Evolutionary conservation across 257 asterid genomes (phyloP).

Genomic region (Ajuga chamaepitys): DNA sequence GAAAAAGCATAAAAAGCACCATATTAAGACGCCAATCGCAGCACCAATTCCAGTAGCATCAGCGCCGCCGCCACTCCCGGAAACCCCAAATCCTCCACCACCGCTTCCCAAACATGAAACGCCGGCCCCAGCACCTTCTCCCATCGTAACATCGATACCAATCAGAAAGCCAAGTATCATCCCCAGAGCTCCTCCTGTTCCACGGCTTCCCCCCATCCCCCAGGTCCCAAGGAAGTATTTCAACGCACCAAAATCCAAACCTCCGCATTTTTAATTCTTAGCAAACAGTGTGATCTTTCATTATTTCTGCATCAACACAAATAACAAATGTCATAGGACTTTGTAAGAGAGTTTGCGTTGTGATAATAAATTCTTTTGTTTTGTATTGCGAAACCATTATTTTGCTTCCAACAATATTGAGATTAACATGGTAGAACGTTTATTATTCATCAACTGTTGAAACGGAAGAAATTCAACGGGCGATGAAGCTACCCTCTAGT

Average conservation of each 20-base stretch:
- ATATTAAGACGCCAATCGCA: neutral
- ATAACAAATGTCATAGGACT: neutral
- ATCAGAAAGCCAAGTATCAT: constrained; percentile 20
- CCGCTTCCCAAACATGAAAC: neutral
- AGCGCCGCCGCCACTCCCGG: neutral
- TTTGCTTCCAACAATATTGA: neutral
- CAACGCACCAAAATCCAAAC: constrained; percentile 30
- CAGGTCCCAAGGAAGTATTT: constrained; percentile 39
- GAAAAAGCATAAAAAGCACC: constrained; percentile 1
- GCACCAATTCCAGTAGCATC: neutral
- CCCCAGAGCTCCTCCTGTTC: constrained; percentile 60
- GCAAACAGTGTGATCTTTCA: neutral
- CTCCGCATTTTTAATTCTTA: constrained; percentile 15
- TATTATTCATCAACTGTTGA: too few species aligned
- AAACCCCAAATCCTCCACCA: constrained; percentile 15
- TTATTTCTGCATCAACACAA: neutral
- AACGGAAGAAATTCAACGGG: too few species aligned
- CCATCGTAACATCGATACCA: constrained; percentile 20
- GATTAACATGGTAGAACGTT: neutral
- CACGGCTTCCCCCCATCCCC: constrained; percentile 41
- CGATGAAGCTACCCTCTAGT: too few species aligned
- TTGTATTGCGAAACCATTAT: neutral
- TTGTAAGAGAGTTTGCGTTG: neutral
- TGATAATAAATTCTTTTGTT: constrained; percentile 9
- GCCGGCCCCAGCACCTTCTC: constrained; percentile 9